Conservation (phyloP, 75 land plant species). For the Pinus taeda region DNA sequence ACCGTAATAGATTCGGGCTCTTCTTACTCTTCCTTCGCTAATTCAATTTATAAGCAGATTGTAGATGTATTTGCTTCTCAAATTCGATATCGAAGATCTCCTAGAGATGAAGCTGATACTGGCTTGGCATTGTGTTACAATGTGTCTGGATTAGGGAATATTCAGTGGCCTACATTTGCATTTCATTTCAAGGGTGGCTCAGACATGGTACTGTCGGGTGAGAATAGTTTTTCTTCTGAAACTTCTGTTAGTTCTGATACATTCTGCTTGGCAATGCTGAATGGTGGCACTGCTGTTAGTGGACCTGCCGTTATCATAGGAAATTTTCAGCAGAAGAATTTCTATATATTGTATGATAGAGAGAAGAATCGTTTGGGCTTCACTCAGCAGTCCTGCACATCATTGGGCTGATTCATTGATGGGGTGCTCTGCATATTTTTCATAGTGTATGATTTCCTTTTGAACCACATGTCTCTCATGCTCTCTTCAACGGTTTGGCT, state of each 20-base stretch:
- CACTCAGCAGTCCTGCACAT: slow-evolving; percentile 18
- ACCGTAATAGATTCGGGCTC: slow-evolving; percentile 48
- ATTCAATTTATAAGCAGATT: slow-evolving; percentile 11
- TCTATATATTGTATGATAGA: slow-evolving; percentile 55
- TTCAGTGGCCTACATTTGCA: slow-evolving; percentile 25
- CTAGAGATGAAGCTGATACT: neutral
- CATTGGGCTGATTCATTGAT: too few relatives aligned
- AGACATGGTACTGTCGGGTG: slow-evolving; percentile 36
- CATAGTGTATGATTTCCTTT: too few relatives aligned
- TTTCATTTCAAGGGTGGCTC: slow-evolving; percentile 59
- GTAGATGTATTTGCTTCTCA: slow-evolving; percentile 21
- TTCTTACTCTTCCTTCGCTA: too few relatives aligned
- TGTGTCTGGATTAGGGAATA: slow-evolving; percentile 12
- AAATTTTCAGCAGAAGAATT: slow-evolving; percentile 66
- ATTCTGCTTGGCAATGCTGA: slow-evolving; percentile 27
- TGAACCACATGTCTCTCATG: too few relatives aligned
- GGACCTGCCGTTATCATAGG: slow-evolving; percentile 60
- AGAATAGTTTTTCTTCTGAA: slow-evolving; percentile 16
- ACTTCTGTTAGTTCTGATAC: neutral
- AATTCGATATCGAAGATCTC: slow-evolving; percentile 15
- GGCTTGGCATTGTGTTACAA: slow-evolving; percentile 48
- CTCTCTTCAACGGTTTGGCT: too few relatives aligned
- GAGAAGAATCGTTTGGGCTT: slow-evolving; percentile 54
- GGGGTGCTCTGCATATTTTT: too few relatives aligned
- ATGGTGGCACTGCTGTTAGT: neutral